Percentiles rank a stretch among this genome's conserved stretches.
These are phyloP conservation scores for Scenedesmus sp. DNA, from an alignment of 163 green algal genomes.

Conservation along the genomic window DNA sequence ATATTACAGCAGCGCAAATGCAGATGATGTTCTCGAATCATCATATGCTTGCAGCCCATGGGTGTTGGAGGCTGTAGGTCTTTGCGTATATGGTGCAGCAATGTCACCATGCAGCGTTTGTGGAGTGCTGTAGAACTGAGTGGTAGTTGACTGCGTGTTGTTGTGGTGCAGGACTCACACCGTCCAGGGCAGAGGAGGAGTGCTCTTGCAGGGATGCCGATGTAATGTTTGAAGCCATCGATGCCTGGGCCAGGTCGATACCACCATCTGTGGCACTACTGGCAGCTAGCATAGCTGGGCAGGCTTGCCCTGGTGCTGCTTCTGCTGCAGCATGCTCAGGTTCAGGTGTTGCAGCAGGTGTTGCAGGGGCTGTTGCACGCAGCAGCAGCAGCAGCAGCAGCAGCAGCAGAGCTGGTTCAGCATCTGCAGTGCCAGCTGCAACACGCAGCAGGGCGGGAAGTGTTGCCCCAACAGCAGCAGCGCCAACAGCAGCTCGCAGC, in stretches of 20 bases:
- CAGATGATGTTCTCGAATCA: too few species aligned
- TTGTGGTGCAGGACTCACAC: constrained; percentile 54
- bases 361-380: background rate
- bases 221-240: constrained; percentile 31
- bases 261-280: background rate
- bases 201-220: background rate
- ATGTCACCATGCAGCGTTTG: too few species aligned
- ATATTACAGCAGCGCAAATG: too few species aligned
- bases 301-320: background rate
- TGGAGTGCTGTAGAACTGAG: too few species aligned
- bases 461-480: background rate
- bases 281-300: constrained; percentile 19
- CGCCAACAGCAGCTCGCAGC: background rate
- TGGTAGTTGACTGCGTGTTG: background rate
- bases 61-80: too few species aligned
- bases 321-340: background rate
- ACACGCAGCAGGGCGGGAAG: background rate
- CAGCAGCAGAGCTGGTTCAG: background rate
- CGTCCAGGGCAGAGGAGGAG: constrained; percentile 66
- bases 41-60: too few species aligned
- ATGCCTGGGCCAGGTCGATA: constrained; percentile 16
- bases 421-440: background rate
- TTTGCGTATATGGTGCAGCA: too few species aligned
- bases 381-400: background rate
- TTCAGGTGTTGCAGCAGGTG: background rate